Percentiles rank a stretch among this genome's conserved stretches.
Conservation (phyloP, 805 yeast species). For the Lachancea mirantina region DNA sequence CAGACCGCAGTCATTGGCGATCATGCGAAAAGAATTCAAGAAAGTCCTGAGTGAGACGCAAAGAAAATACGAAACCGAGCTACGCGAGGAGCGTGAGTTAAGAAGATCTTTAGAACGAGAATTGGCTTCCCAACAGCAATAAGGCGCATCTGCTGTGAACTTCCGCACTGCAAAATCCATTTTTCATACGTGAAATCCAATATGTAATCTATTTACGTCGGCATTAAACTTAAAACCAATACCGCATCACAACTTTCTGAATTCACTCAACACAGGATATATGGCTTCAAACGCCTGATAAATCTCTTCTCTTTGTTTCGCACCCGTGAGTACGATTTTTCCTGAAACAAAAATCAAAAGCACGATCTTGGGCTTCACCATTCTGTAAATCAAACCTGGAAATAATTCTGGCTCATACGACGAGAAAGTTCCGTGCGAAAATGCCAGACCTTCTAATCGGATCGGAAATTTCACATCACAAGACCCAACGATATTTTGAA, state of each 20-base stretch:
- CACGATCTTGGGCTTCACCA: slow-evolving; percentile 98
- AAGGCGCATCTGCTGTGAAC: too few relatives aligned
- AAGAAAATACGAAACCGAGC: slow-evolving; percentile 50
- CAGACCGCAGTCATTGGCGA: slow-evolving; percentile 39
- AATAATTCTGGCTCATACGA: slow-evolving; percentile 97
- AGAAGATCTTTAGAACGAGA: slow-evolving; percentile 40
- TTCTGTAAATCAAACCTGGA: slow-evolving; percentile 97
- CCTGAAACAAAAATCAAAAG: slow-evolving; percentile 93
- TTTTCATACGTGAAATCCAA: too few relatives aligned
- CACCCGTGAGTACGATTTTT: slow-evolving; percentile 96
- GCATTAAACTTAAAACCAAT: too few relatives aligned
- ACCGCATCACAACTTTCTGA: slow-evolving; percentile 55
- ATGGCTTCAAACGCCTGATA: slow-evolving; percentile 98
- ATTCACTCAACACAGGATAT: slow-evolving; percentile 96
- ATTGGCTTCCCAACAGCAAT: slow-evolving; percentile 22
- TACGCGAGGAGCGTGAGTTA: slow-evolving; percentile 48
- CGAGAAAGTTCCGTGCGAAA: slow-evolving; percentile 97
- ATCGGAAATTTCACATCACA: slow-evolving; percentile 99
- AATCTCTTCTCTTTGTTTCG: slow-evolving; percentile 96
- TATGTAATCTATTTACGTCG: too few relatives aligned
- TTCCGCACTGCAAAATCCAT: too few relatives aligned
- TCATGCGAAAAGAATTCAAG: slow-evolving; percentile 61
- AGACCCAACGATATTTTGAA: slow-evolving; percentile 96
- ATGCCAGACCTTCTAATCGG: slow-evolving; percentile 93
- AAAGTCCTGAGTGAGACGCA: slow-evolving; percentile 57